A percentile compares a stretch with the other conserved stretches of the same genome.
phyloP scores from a whole-genome alignment of 1,284 basidiomycete genomes.

The Ganoderma meredithae region DNA sequence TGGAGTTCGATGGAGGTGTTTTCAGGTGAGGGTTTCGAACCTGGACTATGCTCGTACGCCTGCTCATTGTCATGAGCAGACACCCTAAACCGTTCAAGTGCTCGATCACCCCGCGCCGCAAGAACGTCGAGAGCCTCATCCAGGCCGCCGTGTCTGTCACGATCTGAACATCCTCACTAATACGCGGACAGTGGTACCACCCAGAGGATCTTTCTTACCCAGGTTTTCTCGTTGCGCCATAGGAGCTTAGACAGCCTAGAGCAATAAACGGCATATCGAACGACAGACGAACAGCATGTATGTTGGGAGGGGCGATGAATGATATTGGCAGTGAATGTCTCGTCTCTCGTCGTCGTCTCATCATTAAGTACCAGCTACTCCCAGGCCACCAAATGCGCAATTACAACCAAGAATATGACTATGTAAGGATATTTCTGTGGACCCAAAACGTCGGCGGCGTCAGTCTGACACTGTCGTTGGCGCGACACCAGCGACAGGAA shows the following conservation, averaged over 20 bases:
- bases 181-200: not conserved
- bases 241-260: not conserved
- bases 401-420: conserved; percentile 23
- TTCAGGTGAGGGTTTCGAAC: not conserved
- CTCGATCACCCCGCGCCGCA: conserved; percentile 8
- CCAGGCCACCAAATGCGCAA: not conserved
- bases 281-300: not conserved
- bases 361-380: conserved; percentile 11
- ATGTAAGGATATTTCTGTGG: conserved; percentile 16
- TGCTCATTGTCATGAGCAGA: not conserved
- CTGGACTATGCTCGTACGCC: not conserved
- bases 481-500: not conserved
- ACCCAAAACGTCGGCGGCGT: conserved; percentile 4
- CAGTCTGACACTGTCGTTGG: not conserved
- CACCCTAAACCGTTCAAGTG: conserved; percentile 20
- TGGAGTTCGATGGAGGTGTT: conserved; percentile 31
- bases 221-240: not conserved
- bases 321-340: not conserved
- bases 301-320: conserved; percentile 7
- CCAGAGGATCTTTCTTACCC: not conserved
- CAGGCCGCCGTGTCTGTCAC: not conserved
- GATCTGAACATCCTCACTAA: not conserved
- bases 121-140: conserved; percentile 7
- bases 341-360: conserved; percentile 12
- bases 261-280: not conserved